Percentiles rank a stretch among this genome's conserved stretches.
Conservation (phyloP, 192 early-diverging fungal species). For the Gigaspora rosea region DNA sequence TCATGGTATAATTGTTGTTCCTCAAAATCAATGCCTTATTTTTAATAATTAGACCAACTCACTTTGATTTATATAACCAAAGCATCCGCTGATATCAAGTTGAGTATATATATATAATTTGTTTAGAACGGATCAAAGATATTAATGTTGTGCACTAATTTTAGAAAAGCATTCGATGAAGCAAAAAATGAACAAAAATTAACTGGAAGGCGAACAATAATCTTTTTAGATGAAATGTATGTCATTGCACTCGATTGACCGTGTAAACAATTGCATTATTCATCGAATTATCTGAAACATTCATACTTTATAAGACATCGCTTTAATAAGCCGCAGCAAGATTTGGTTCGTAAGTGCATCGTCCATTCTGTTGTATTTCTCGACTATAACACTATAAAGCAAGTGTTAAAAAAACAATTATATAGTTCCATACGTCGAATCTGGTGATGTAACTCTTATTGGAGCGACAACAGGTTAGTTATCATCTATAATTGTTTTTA, state of each 20-base stretch:
- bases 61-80: background rate
- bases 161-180: conserved; percentile 68
- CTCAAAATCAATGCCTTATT: background rate
- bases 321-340: conserved; percentile 88
- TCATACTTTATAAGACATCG: conserved; percentile 55
- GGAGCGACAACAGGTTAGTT: conserved; percentile 51
- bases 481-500: background rate
- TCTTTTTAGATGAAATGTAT: conserved; percentile 86
- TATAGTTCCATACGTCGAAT: conserved; percentile 71
- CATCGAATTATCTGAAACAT: background rate
- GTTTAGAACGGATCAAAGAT: background rate
- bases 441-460: conserved; percentile 67
- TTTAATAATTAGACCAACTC: background rate
- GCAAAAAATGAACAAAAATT: conserved; percentile 59
- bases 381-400: background rate
- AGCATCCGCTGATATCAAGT: background rate
- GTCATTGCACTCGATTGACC: background rate
- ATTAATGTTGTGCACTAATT: background rate
- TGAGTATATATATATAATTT: background rate
- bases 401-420: background rate
- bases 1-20: conserved; percentile 42
- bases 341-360: conserved; percentile 56
- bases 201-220: conserved; percentile 62
- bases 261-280: background rate
- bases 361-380: background rate